Percentiles rank a stretch among this genome's conserved stretches.
These are phyloP conservation scores for Odontarrhena argentea DNA, from an alignment of 345 rosid genomes.

Conservation along the genomic window DNA sequence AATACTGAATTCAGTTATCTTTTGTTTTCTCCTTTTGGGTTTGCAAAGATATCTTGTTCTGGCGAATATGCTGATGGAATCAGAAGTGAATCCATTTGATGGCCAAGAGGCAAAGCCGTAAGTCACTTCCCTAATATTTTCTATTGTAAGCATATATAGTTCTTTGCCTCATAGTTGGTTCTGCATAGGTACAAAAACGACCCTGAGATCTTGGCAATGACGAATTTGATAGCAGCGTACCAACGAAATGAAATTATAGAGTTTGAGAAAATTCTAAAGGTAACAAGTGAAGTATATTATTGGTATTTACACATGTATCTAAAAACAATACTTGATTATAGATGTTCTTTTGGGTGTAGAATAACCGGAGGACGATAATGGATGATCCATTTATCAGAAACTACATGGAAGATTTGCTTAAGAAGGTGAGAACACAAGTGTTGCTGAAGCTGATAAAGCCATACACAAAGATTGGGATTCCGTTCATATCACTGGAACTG, in stretches of 20 bases:
- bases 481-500: slow-evolving; percentile 94
- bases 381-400: slow-evolving; percentile 95
- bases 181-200: slow-evolving; percentile 87
- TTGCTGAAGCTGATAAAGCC: slow-evolving; percentile 97
- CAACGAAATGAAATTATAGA: slow-evolving; percentile 95
- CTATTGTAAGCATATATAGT: slow-evolving; percentile 9
- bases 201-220: slow-evolving; percentile 99
- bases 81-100: slow-evolving; percentile 98
- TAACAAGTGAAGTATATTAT: slow-evolving; percentile 31
- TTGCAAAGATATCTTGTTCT: slow-evolving; percentile 81
- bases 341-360: slow-evolving; percentile 47
- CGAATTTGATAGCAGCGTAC: slow-evolving; percentile 94
- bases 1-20: neutral
- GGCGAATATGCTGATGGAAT: slow-evolving; percentile 99
- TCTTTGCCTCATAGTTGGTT: slow-evolving; percentile 19
- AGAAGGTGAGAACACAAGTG: slow-evolving; percentile 98
- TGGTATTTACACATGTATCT: neutral
- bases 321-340: neutral
- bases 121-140: slow-evolving; percentile 39
- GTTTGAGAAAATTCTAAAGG: slow-evolving; percentile 98
- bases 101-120: slow-evolving; percentile 99
- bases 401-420: slow-evolving; percentile 94
- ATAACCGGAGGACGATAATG: slow-evolving; percentile 93
- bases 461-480: slow-evolving; percentile 86
- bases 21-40: slow-evolving; percentile 20